Base-by-base conservation (phyloP, 495 filamentous ascomycete genomes). In the Podospora bellae-mahoneyi region DNA sequence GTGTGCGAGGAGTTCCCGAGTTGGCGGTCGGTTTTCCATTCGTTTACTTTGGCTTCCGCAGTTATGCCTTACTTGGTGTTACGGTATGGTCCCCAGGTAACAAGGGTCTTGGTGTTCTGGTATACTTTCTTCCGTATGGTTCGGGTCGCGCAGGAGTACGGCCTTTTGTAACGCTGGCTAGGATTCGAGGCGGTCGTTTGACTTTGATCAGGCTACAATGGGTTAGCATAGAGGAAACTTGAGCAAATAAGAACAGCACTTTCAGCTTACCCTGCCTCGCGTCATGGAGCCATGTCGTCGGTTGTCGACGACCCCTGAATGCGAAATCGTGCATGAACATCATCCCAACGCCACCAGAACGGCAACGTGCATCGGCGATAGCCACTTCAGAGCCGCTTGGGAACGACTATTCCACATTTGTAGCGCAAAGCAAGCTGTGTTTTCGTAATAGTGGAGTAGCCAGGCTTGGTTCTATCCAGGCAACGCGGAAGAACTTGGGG, bases 331-430 rank as follows among this genome's bases (percentile, higher is more conserved):
- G 59, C 59, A 61, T 61, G 30, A 26, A 61, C 59, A 61, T 30
- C 59, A 61, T 61, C 13, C 27, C 20, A 30, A 26, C 59, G 59
- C 23, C 59, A 61, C 59, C 26, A 32, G 26, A 32, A 30, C 59
- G 59, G 59, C 19, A 28, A 61, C 59, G 18, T 61, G 59, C 59
- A 61, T 61, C 23, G 18, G 59, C 23, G 32, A 26, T 3, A 27
- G 59, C 23, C 59, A 28, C 59, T 2, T 18, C 18, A 30, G 59
- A 58, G 56, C 16, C 18, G 55, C 55, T 58, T 27, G 23, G 39
- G 18, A 58, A 27, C 23, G 56, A 58, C 56, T n/a, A 27, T 61
- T 30, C 59, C 59, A 61, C n/a, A 18, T 61, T 61, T 61, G 59
- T 61, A 61, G 59, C 1, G 59, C 26, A 9, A 23, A 61, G 59